Percentiles rank a stretch among this genome's conserved stretches.
Evolutionary conservation across 2,329 filamentous ascomycete species (phyloP).

Genomic region (Knufia petricola): DNA sequence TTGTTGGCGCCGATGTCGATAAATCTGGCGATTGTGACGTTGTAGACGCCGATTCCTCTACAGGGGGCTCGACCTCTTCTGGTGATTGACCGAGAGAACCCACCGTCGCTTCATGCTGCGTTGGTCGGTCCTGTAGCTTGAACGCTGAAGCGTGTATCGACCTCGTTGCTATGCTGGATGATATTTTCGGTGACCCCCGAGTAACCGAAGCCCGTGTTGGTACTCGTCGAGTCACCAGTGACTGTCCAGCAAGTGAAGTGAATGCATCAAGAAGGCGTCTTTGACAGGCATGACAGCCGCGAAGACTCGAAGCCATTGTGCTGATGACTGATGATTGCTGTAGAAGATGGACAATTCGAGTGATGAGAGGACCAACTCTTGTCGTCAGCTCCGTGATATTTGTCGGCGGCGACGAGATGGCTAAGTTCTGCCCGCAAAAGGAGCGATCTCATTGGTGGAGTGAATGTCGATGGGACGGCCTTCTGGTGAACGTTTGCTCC

Average conservation of each 20-base stretch:
- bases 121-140: too few species aligned
- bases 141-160: conserved; percentile 3
- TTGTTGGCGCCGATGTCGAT: not conserved
- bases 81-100: too few species aligned
- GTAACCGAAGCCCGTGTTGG: not conserved
- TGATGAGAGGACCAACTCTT: too few species aligned
- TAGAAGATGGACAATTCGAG: too few species aligned
- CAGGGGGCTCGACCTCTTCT: not conserved
- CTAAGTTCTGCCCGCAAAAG: not conserved
- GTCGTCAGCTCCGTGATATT: too few species aligned
- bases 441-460: conserved; percentile 1
- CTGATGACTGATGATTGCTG: not conserved
- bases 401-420: not conserved
- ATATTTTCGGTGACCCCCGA: not conserved
- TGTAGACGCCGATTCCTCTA: not conserved
- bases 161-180: not conserved
- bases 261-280: conserved; percentile 18
- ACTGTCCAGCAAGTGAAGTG: conserved; percentile 17
- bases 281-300: conserved; percentile 17
- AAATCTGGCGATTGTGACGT: not conserved
- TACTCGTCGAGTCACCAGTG: not conserved
- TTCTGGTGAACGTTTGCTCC: too few species aligned
- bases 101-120: too few species aligned
- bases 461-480: too few species aligned
- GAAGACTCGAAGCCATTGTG: not conserved